A percentile compares a stretch with the other conserved stretches of the same genome.
These are phyloP conservation scores for Claviceps pazoutovae DNA, from an alignment of 2,329 filamentous ascomycete species.

Conservation along the genomic window DNA sequence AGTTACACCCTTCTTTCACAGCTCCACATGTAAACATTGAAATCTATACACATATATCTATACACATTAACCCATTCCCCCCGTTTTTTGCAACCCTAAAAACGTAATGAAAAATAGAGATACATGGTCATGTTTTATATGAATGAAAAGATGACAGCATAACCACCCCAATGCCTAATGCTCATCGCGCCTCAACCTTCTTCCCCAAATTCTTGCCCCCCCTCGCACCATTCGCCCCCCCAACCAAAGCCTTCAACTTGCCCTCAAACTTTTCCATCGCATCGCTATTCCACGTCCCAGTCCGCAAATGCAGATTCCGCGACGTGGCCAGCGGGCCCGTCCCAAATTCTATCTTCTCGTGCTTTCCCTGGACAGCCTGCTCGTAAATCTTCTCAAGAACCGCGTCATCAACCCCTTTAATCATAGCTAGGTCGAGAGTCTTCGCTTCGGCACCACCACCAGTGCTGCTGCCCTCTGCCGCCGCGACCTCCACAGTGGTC, in stretches of 20 bases:
- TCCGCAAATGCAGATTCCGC: constrained; percentile 23
- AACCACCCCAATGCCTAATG: not conserved
- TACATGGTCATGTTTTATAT: not conserved
- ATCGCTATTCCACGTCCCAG: constrained; percentile 21
- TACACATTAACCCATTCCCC: too few species aligned
- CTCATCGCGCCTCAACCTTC: not conserved
- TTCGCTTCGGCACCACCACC: not conserved
- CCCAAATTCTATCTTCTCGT: constrained; percentile 21
- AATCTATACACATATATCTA: too few species aligned
- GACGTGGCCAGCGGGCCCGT: constrained; percentile 20
- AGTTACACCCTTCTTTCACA: too few species aligned
- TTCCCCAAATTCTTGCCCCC: not conserved
- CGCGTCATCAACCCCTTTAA: constrained; percentile 18
- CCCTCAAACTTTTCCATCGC: constrained; percentile 25
- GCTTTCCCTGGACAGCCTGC: constrained; percentile 21
- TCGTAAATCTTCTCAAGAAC: constrained; percentile 20
- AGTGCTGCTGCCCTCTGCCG: not conserved
- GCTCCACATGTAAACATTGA: too few species aligned
- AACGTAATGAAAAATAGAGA: too few species aligned
- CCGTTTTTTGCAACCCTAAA: too few species aligned
- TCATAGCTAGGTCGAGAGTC: constrained; percentile 11
- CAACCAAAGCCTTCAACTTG: constrained; percentile 22
- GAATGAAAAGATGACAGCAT: not conserved
- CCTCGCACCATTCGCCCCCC: constrained; percentile 5
- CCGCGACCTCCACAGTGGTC: not conserved